phyloP scores from a whole-genome alignment of 345 rosid species.

The Ricinus communis region DNA sequence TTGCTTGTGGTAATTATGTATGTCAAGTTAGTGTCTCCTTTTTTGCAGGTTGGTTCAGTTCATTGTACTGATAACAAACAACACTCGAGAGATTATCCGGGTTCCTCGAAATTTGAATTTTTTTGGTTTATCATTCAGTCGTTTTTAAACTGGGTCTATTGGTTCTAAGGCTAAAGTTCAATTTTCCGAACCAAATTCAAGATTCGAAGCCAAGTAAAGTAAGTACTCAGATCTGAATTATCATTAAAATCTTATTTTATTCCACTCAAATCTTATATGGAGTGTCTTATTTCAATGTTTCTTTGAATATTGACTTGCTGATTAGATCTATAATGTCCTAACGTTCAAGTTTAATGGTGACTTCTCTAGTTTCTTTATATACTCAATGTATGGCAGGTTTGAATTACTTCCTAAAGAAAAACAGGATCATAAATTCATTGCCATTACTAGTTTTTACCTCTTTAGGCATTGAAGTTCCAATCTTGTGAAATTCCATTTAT shows the following conservation, averaged over 20 bases:
- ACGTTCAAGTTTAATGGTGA: conserved; percentile 20
- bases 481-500: background rate
- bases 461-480: background rate
- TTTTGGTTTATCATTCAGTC: conserved; percentile 28
- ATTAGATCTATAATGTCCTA: conserved; percentile 38
- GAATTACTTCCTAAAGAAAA: too few relatives aligned
- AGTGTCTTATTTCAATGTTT: conserved; percentile 21
- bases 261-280: conserved; percentile 34
- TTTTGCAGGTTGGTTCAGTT: conserved; percentile 27
- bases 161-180: conserved; percentile 20
- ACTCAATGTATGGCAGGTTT: too few relatives aligned
- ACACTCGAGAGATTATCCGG: conserved; percentile 18
- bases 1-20: conserved; percentile 18
- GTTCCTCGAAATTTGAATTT: conserved; percentile 23
- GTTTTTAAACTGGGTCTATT: conserved; percentile 29
- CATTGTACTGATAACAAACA: conserved; percentile 28
- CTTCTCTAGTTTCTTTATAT: conserved; percentile 10
- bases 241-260: conserved; percentile 34
- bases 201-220: conserved; percentile 45
- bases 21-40: conserved; percentile 9
- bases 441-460: too few relatives aligned
- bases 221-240: conserved; percentile 72
- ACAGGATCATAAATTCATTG: background rate
- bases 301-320: conserved; percentile 16
- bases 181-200: conserved; percentile 29